phyloP scores from a whole-genome alignment of 2,329 filamentous ascomycete species.

The Aspergillus spinulosporus region DNA sequence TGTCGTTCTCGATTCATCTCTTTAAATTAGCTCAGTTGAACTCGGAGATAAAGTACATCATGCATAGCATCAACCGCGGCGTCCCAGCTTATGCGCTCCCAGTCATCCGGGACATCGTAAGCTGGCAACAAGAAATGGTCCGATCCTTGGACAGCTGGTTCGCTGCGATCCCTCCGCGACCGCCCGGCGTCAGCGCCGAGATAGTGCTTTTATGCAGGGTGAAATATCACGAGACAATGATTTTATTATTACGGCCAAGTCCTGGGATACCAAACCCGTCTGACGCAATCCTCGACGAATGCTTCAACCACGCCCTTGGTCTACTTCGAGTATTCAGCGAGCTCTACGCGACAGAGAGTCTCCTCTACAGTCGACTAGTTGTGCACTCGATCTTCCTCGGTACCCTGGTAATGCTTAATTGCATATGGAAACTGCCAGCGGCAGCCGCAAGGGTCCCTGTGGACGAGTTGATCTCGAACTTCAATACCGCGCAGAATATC shows the following conservation, averaged over 20 bases:
- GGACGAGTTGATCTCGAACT: constrained; percentile 44
- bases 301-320: constrained; percentile 47
- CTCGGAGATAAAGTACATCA: constrained; percentile 60
- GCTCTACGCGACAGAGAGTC: constrained; percentile 47
- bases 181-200: constrained; percentile 1
- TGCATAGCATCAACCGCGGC: constrained; percentile 54
- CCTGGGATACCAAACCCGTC: constrained; percentile 54
- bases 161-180: constrained; percentile 35
- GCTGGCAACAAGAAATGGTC: constrained; percentile 51
- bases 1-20: constrained; percentile 51
- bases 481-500: constrained; percentile 48
- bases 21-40: constrained; percentile 50
- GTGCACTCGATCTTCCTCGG: constrained; percentile 53
- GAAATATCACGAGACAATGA: constrained; percentile 51
- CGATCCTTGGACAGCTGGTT: constrained; percentile 46
- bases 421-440: constrained; percentile 49
- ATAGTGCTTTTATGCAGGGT: constrained; percentile 43
- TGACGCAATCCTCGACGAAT: constrained; percentile 42
- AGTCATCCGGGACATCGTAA: constrained; percentile 44
- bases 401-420: constrained; percentile 54
- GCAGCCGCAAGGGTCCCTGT: constrained; percentile 42
- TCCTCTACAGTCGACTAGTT: constrained; percentile 52
- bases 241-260: constrained; percentile 54
- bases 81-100: constrained; percentile 53
- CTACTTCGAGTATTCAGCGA: constrained; percentile 45